Conservation (phyloP, 768 basidiomycete species). For the Hypsizygus marmoreus region DNA sequence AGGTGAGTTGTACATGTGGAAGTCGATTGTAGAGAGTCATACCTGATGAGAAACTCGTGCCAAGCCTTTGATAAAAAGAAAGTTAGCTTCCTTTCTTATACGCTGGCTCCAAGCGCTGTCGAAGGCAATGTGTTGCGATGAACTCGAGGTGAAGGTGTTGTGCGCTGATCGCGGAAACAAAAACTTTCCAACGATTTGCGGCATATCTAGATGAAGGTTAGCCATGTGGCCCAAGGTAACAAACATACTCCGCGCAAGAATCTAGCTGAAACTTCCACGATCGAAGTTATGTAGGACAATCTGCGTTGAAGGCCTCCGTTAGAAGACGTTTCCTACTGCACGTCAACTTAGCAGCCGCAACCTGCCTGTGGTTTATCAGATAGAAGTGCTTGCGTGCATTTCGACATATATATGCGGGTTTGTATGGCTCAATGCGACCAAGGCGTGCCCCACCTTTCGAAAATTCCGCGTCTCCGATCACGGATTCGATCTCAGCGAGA, state of each 20-base stretch:
- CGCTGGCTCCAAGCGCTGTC: constrained; percentile 42
- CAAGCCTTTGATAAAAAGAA: background rate
- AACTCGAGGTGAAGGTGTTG: constrained; percentile 39
- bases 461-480: constrained; percentile 47
- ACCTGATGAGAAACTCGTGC: background rate
- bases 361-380: no score
- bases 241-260: constrained; percentile 19
- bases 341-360: no score
- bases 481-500: constrained; percentile 52
- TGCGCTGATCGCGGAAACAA: constrained; percentile 21
- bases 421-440: constrained; percentile 55
- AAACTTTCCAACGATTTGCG: constrained; percentile 30
- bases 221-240: constrained; percentile 15
- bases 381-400: no score
- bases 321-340: no score
- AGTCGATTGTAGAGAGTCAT: constrained; percentile 40
- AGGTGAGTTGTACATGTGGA: constrained; percentile 54
- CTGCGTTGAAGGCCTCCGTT: no score
- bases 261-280: constrained; percentile 29
- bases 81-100: constrained; percentile 34
- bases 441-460: constrained; percentile 47
- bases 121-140: constrained; percentile 49
- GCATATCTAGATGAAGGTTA: constrained; percentile 44
- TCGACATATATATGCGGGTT: constrained; percentile 45
- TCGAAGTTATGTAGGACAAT: constrained; percentile 7